Evolutionary conservation across 331 rosid genomes (phyloP), one percentile per base, ranked within the genome.

Genomic region (Malus hybrid): DNA sequence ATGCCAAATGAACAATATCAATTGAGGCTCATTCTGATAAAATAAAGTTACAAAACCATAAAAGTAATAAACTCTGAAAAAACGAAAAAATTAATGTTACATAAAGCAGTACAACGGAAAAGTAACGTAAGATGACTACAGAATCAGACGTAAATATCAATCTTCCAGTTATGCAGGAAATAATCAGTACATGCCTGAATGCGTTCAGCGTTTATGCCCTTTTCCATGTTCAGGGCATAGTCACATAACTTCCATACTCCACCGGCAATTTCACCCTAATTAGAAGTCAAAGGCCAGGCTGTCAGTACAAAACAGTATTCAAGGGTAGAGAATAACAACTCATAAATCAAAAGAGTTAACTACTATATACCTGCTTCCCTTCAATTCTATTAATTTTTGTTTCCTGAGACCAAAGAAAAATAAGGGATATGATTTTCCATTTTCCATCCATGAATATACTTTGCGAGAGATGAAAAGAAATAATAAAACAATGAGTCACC

Each of bases 351-450:
- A 36, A 20, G 58, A 16, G 30, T 62, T 72, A 66, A 19, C 34
- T 71, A 65, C 82, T 69, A 66, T 74, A 33, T 86, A 95, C 97
- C 97, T 90, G 97, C 68, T 89, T 92, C 80, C 80, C 88, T 84
- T 89, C 99, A 71, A 95, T 86, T 72, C 80, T 86, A 73, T 73
- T 74, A 52, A 95, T 81, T 86, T 81, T 95, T 62, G 84, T 80
- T 80, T 86, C 92, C 99, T 95, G 91, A 22, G 77, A 63, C 66
- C 57, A 50, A 57, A 68, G 57, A 75, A 81, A 6, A 65, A 79
- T 83, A 75, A 78, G 52, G 52, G 62, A 60, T 56, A 71, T 32
- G 16, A 68, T 77, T 76, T 32, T 71, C 69, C 18, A 61, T 68
- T 55, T 32, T 71, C 69, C 18, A 61, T 68, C 55, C 60, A 70